phyloP scores from a whole-genome alignment of 257 asterid genomes.

The Plantago major region DNA sequence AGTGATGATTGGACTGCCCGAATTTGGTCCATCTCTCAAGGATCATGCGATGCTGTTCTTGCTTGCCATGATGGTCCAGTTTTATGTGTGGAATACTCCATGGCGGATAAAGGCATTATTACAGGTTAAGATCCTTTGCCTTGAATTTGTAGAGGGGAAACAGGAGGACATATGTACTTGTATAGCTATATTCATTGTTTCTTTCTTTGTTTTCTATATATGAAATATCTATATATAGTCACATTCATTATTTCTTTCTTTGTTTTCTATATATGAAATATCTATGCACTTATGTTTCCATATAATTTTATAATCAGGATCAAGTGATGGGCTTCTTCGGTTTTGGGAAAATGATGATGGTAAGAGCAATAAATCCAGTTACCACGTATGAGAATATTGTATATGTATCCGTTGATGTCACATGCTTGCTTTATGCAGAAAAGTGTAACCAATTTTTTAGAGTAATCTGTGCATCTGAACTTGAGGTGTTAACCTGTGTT shows the following conservation, averaged over 20 bases:
- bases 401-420: neutral
- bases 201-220: neutral
- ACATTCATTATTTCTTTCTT: neutral
- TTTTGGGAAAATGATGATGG: slow-evolving; percentile 97
- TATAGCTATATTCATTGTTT: neutral
- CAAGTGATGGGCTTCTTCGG: slow-evolving; percentile 85
- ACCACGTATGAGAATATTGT: slow-evolving; percentile 2
- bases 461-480: neutral
- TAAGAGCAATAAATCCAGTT: slow-evolving; percentile 31
- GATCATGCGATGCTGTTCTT: slow-evolving; percentile 91
- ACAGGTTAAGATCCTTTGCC: slow-evolving; percentile 51
- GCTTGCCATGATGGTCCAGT: slow-evolving; percentile 97
- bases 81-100: slow-evolving; percentile 77
- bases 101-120: slow-evolving; percentile 79
- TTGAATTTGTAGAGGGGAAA: neutral
- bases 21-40: slow-evolving; percentile 88
- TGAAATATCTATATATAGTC: neutral
- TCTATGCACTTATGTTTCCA: neutral
- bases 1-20: slow-evolving; percentile 99
- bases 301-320: slow-evolving; percentile 48
- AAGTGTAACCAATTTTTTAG: neutral
- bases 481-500: neutral
- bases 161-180: neutral
- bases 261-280: neutral
- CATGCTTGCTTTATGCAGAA: too few species aligned